A percentile compares a stretch with the other conserved stretches of the same genome.
Conservation (phyloP, 129 eudicot genomes). For the Escallonia herrerae region DNA sequence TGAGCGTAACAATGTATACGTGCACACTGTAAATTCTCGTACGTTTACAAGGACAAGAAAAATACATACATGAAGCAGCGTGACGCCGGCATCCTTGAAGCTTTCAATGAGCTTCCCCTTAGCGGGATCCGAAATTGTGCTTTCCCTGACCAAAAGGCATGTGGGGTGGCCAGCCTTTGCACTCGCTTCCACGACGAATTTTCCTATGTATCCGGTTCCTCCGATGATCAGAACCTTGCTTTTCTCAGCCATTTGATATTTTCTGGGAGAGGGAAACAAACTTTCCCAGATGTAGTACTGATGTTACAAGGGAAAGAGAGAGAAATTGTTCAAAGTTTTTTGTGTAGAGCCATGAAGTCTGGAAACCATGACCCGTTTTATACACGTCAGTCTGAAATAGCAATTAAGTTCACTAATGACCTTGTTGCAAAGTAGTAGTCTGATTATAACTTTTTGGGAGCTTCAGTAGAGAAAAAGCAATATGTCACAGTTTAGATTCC, state of each 20-base stretch:
- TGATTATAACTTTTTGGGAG: too few species aligned
- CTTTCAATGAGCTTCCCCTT: slow-evolving; percentile 43
- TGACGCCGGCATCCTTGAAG: slow-evolving; percentile 58
- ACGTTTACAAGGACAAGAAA: background rate
- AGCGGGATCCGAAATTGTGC: slow-evolving; percentile 47
- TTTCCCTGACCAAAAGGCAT: slow-evolving; percentile 44
- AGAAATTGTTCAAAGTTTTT: background rate
- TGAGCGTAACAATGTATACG: background rate
- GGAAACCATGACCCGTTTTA: too few species aligned
- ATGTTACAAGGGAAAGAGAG: background rate
- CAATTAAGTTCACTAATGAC: too few species aligned
- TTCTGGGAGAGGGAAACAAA: background rate
- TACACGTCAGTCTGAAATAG: too few species aligned
- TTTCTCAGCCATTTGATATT: slow-evolving; percentile 34
- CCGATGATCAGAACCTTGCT: slow-evolving; percentile 69
- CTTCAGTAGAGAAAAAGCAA: too few species aligned
- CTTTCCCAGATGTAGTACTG: background rate
- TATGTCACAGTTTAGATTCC: too few species aligned
- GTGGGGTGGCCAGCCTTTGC: slow-evolving; percentile 58
- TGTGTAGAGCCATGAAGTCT: too few species aligned
- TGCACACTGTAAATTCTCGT: background rate
- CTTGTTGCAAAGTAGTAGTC: too few species aligned
- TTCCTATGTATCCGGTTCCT: slow-evolving; percentile 77
- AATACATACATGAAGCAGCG: slow-evolving; percentile 33
- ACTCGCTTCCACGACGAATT: slow-evolving; percentile 59